A percentile compares a stretch with the other conserved stretches of the same genome.
phyloP scores from a whole-genome alignment of 2,329 filamentous ascomycete species.

The Curvularia spicifera region DNA sequence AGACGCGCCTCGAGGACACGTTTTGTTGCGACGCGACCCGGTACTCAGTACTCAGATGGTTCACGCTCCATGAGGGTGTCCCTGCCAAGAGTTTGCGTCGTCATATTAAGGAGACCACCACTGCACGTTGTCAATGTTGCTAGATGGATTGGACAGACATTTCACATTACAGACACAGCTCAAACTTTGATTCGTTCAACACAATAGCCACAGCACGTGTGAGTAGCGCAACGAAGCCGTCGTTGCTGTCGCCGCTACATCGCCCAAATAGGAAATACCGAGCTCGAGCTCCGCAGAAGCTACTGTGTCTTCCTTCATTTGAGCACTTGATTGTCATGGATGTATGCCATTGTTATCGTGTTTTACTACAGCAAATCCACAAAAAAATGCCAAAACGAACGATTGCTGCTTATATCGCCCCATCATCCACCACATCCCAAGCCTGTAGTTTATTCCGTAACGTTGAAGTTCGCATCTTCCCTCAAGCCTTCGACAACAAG shows the following conservation, averaged over 20 bases:
- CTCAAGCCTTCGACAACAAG: conserved; percentile 86
- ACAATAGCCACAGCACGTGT: neutral
- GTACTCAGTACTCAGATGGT: conserved; percentile 36
- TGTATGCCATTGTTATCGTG: conserved; percentile 19
- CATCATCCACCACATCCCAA: neutral
- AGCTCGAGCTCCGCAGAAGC: conserved; percentile 19
- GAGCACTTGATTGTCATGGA: conserved; percentile 6
- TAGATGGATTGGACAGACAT: neutral
- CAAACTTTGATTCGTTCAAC: neutral
- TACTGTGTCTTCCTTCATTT: neutral
- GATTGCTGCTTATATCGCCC: conserved; percentile 18
- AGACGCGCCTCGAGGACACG: conserved; percentile 37
- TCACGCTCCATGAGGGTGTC: conserved; percentile 27
- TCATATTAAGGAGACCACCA: conserved; percentile 5
- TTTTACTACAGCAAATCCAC: conserved; percentile 5
- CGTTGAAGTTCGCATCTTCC: conserved; percentile 75
- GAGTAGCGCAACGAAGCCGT: neutral
- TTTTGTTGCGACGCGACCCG: conserved; percentile 22
- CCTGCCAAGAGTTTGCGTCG: conserved; percentile 24
- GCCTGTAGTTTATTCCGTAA: conserved; percentile 55
- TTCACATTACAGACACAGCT: neutral
- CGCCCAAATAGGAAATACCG: conserved; percentile 22
- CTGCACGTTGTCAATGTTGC: neutral
- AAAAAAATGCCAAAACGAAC: conserved; percentile 20
- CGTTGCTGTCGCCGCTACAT: neutral